These are phyloP conservation scores for Antitrichia curtipendula DNA, from an alignment of 225 moss, liverwort and hornwort genomes.

Conservation along the genomic window DNA sequence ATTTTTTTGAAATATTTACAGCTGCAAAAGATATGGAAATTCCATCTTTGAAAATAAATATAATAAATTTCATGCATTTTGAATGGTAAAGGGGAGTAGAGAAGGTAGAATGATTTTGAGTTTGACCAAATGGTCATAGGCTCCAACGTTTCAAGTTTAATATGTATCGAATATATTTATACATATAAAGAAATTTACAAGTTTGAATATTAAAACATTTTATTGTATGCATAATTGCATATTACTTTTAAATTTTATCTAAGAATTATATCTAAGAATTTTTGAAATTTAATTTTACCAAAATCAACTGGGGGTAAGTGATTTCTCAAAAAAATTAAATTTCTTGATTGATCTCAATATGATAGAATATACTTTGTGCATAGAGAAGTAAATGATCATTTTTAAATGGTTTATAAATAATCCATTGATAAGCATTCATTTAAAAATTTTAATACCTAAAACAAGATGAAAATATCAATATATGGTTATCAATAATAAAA, in stretches of 20 bases:
- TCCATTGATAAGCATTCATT: not conserved
- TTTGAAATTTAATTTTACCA: too few species aligned
- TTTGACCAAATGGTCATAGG: not conserved
- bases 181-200: too few species aligned
- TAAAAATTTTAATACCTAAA: not conserved
- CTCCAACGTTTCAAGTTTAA: fast-evolving
- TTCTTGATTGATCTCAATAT: too few species aligned
- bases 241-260: not conserved
- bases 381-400: too few species aligned
- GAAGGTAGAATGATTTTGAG: not conserved
- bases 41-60: not conserved
- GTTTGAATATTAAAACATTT: too few species aligned
- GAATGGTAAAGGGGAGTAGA: not conserved
- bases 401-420: not conserved
- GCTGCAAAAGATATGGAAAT: too few species aligned
- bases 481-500: too few species aligned
- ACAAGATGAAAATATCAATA: not conserved
- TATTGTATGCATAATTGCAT: not conserved
- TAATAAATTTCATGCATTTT: too few species aligned
- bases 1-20: too few species aligned
- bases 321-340: too few species aligned
- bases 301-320: not conserved
- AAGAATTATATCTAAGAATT: not conserved
- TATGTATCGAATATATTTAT: not conserved
- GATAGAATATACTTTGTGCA: too few species aligned